A percentile compares a stretch with the other conserved stretches of the same genome.
Conservation (phyloP, 805 yeast genomes). For the Zygosaccharomyces bailii region DNA sequence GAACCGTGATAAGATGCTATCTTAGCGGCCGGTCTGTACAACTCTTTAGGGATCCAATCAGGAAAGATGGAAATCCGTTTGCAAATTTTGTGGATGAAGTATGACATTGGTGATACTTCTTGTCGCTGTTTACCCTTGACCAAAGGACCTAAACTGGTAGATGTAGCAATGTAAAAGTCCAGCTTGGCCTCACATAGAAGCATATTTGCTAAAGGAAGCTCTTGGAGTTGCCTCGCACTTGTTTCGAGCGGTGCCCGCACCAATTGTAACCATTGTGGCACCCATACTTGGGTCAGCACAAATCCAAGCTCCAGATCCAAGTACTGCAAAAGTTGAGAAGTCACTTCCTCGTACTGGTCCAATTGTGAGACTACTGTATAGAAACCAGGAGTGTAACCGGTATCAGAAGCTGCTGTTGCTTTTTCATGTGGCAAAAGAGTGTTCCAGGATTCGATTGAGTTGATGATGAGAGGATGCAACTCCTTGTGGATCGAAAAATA, state of each 20-base stretch:
- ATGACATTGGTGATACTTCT: conserved; percentile 8
- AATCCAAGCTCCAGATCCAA: conserved; percentile 14
- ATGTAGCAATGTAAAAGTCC: conserved; percentile 25
- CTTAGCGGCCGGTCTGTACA: conserved; percentile 10
- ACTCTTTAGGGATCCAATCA: conserved; percentile 12
- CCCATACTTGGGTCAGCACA: conserved; percentile 20
- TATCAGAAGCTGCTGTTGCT: not conserved
- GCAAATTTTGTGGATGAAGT: conserved; percentile 17
- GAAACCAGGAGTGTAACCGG: conserved; percentile 19
- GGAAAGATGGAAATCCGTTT: conserved; percentile 16
- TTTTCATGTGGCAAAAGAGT: conserved; percentile 6
- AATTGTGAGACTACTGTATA: conserved; percentile 20
- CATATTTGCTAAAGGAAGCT: conserved; percentile 1
- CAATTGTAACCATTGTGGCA: conserved; percentile 23
- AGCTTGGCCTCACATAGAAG: conserved; percentile 17
- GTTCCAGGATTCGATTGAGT: conserved; percentile 16
- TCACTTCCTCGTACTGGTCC: conserved; percentile 12
- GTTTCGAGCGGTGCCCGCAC: not conserved
- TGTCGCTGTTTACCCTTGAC: conserved; percentile 3
- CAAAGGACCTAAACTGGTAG: not conserved
- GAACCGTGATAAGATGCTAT: conserved; percentile 3
- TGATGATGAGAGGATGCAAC: conserved; percentile 18
- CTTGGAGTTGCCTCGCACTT: not conserved
- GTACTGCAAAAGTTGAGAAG: conserved; percentile 11
- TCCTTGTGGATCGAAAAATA: conserved; percentile 21